phyloP scores from a whole-genome alignment of 2,329 filamentous ascomycete genomes.

The Zalaria sp. region DNA sequence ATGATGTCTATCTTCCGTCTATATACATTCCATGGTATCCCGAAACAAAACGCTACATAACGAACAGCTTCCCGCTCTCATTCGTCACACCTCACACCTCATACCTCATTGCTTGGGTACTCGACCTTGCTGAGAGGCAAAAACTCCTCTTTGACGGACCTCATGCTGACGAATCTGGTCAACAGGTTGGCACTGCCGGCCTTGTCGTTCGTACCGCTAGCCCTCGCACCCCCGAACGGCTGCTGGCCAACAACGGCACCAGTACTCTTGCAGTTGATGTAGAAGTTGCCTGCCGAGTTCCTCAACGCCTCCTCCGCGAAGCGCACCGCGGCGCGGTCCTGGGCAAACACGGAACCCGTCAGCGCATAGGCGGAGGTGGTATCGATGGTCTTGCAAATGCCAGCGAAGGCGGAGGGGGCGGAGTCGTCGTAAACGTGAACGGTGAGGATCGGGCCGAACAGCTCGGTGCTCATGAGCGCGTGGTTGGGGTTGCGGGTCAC shows the following conservation, averaged over 20 bases:
- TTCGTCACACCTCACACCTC: too few relatives aligned
- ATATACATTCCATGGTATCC: too few relatives aligned
- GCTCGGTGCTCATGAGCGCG: constrained; percentile 60
- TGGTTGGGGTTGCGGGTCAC: constrained; percentile 58
- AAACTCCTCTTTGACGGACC: constrained; percentile 43
- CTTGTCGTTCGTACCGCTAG: constrained; percentile 44
- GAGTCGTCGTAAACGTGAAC: constrained; percentile 65
- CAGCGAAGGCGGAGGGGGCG: constrained; percentile 36
- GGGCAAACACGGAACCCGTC: constrained; percentile 63
- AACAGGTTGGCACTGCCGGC: constrained; percentile 39
- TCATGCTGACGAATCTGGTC: constrained; percentile 40
- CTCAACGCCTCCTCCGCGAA: constrained; percentile 57
- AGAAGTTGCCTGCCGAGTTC: constrained; percentile 69
- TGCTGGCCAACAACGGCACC: constrained; percentile 29
- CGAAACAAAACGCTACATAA: too few relatives aligned
- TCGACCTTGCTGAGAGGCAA: constrained; percentile 30
- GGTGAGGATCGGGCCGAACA: constrained; percentile 68
- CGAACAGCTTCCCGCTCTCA: too few relatives aligned
- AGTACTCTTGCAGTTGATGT: constrained; percentile 68
- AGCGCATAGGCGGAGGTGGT: constrained; percentile 61
- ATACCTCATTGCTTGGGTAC: constrained; percentile 38
- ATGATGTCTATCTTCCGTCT: too few relatives aligned
- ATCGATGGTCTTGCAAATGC: constrained; percentile 52
- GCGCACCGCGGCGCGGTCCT: constrained; percentile 50
- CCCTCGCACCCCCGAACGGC: constrained; percentile 36